Conservation (phyloP, 164 flowering plant species). For the Sedum album region DNA sequence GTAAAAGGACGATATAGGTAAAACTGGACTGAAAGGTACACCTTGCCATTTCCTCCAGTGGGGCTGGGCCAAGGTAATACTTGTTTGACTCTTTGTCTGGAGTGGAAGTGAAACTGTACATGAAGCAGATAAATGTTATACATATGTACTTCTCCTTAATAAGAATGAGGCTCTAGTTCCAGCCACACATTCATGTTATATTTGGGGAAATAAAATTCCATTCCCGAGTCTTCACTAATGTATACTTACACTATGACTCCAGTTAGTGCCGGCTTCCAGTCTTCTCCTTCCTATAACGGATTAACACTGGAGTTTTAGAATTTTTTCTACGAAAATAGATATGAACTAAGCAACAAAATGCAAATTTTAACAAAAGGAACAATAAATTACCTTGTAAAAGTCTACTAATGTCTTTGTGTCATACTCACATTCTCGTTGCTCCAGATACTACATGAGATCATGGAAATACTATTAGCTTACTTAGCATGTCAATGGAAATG, state of each 20-base stretch:
- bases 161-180: too few species aligned
- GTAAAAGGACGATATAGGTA: background rate
- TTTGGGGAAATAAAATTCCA: too few species aligned
- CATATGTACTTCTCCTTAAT: background rate
- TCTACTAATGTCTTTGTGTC: conserved; percentile 68
- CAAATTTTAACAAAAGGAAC: background rate
- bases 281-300: conserved; percentile 53
- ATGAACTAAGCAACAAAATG: background rate
- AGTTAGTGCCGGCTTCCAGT: too few species aligned
- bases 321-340: background rate
- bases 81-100: conserved; percentile 75
- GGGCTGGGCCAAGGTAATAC: conserved; percentile 94
- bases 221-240: conserved; percentile 24
- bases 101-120: conserved; percentile 86
- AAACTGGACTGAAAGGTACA: conserved; percentile 13
- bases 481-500: too few species aligned
- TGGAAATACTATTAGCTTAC: background rate
- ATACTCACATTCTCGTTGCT: conserved; percentile 90
- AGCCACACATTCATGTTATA: too few species aligned
- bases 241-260: too few species aligned
- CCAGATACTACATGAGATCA: conserved; percentile 60
- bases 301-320: too few species aligned
- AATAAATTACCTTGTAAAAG: conserved; percentile 56
- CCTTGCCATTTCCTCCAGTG: conserved; percentile 90
- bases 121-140: background rate